Evolutionary conservation across 306 rosid genomes (phyloP).

Genomic region (Fagus sylvatica): DNA sequence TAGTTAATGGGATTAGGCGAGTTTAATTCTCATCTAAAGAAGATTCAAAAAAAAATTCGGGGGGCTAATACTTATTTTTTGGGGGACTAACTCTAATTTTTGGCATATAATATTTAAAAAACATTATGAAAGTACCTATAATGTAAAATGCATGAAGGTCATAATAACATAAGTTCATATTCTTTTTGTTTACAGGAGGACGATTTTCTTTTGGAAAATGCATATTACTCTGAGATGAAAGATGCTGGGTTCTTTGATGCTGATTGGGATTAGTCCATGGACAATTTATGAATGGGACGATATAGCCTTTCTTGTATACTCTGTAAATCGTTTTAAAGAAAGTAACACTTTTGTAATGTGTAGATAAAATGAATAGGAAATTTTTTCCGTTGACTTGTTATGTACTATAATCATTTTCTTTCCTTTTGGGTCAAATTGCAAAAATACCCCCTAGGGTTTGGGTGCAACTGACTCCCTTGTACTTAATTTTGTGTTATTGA

Average conservation of each 20-base stretch:
- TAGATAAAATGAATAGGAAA: neutral
- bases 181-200: constrained; percentile 57
- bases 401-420: neutral
- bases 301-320: constrained; percentile 21
- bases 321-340: constrained; percentile 12
- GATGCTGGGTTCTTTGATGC: constrained; percentile 91
- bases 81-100: too few species aligned
- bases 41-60: too few species aligned
- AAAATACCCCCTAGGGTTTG: too few species aligned
- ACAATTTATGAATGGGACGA: constrained; percentile 24
- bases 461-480: too few species aligned
- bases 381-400: neutral
- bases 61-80: too few species aligned
- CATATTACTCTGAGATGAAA: constrained; percentile 81
- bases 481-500: too few species aligned
- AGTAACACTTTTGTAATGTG: neutral
- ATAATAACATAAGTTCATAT: constrained; percentile 7
- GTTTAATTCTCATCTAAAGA: too few species aligned
- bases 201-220: constrained; percentile 67
- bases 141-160: neutral
- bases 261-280: constrained; percentile 62
- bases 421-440: too few species aligned
- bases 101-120: too few species aligned
- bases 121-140: too few species aligned
- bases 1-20: too few species aligned